Evolutionary conservation across 345 rosid species (phyloP), one percentile per base, ranked within the genome.

Genomic region (Conringia planisiliqua): DNA sequence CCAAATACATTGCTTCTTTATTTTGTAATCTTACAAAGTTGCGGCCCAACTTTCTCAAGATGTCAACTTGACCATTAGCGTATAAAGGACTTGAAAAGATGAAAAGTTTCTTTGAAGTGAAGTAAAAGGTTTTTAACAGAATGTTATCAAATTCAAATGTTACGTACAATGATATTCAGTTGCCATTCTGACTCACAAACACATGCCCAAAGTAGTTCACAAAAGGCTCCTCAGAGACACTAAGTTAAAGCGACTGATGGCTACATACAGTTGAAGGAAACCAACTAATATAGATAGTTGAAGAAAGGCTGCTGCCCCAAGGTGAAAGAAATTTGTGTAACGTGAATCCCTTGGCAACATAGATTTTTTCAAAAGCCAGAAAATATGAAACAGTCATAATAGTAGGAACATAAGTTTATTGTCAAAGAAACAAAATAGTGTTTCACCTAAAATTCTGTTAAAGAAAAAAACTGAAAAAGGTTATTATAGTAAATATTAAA

Each of bases 261-360:
- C 63, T 75, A 75, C 79, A 75, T 74, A 76, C 74, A 76, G 42
- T 62, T 61, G 70, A 68, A 62, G 42, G 12, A 76, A 62, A 69
- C 40, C 17, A 62, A 62, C 52, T 69, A 35, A 43, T 70, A 69
- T 58, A 75, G 55, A n/a, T n/a, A n/a, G n/a, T n/a, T n/a, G n/a
- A n/a, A n/a, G n/a, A n/a, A n/a, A n/a, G n/a, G n/a, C n/a, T n/a
- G n/a, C n/a, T n/a, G n/a, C n/a, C n/a, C n/a, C n/a, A n/a, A n/a
- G n/a, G n/a, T n/a, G n/a, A n/a, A n/a, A n/a, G n/a, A n/a, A n/a
- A n/a, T n/a, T n/a, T n/a, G n/a, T n/a, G n/a, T n/a, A n/a, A n/a
- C n/a, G n/a, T n/a, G n/a, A n/a, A n/a, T n/a, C n/a, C n/a, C n/a
- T n/a, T n/a, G n/a, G n/a, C n/a, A n/a, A n/a, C n/a, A n/a, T n/a